Evolutionary conservation across 345 rosid species (phyloP).

Genomic region (Arabidopsis thaliana): TAIR10.1 NC_003075.7:16369501-16370000

Average conservation of each 20-base stretch:
- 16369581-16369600: constrained; percentile 31
- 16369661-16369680: too few species aligned
- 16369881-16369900: neutral
- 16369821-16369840: neutral
- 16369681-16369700: too few species aligned
- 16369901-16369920: neutral
- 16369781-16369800: neutral
- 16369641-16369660: constrained; percentile 30
- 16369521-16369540: constrained; percentile 12
- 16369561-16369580: constrained; percentile 33
- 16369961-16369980: constrained; percentile 9
- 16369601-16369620: constrained; percentile 17
- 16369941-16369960: constrained; percentile 12
- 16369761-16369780: constrained; percentile 15
- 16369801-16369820: neutral
- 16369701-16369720: too few species aligned
- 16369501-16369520: constrained; percentile 27
- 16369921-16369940: constrained; percentile 15
- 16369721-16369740: too few species aligned
- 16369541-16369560: constrained; percentile 11
- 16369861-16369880: neutral
- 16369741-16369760: too few species aligned
- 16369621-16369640: constrained; percentile 29
- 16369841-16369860: neutral
- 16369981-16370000: constrained; percentile 11